A percentile compares a stretch with the other conserved stretches of the same genome.
Evolutionary conservation across 2,329 filamentous ascomycete species (phyloP).

Genomic region (Cephalotrichum gorgonifer): DNA sequence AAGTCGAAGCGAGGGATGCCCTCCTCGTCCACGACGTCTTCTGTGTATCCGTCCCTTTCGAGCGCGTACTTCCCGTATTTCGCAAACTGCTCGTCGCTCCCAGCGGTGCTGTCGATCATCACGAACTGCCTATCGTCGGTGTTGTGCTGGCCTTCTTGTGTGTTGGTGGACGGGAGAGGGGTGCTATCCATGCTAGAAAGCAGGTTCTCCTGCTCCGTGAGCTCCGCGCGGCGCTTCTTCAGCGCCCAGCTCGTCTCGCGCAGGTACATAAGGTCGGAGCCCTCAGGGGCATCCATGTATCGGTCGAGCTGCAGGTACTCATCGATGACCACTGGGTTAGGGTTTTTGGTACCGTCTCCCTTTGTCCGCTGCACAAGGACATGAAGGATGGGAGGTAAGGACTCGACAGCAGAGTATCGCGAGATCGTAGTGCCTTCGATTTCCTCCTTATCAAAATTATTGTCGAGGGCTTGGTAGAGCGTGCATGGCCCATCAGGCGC

Average conservation of each 20-base stretch:
- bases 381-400: constrained; percentile 77
- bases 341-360: constrained; percentile 65
- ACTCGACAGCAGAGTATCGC: constrained; percentile 35
- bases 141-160: not conserved
- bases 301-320: constrained; percentile 79
- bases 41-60: not conserved
- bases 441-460: constrained; percentile 71
- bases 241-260: constrained; percentile 62
- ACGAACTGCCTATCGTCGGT: not conserved
- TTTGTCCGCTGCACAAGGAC: constrained; percentile 80
- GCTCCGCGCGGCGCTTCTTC: constrained; percentile 13
- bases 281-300: constrained; percentile 61
- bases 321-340: constrained; percentile 67
- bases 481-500: constrained; percentile 39
- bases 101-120: not conserved
- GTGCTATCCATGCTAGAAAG: not conserved
- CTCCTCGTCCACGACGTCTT: not conserved
- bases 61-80: not conserved
- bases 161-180: not conserved
- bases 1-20: not conserved
- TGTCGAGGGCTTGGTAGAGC: constrained; percentile 77
- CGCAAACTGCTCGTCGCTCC: not conserved
- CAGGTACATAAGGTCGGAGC: constrained; percentile 50
- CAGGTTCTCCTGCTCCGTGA: constrained; percentile 1
- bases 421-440: constrained; percentile 54